Evolutionary conservation across 2,329 filamentous ascomycete species (phyloP).

Genomic region (Trichoderma hamatum): DNA sequence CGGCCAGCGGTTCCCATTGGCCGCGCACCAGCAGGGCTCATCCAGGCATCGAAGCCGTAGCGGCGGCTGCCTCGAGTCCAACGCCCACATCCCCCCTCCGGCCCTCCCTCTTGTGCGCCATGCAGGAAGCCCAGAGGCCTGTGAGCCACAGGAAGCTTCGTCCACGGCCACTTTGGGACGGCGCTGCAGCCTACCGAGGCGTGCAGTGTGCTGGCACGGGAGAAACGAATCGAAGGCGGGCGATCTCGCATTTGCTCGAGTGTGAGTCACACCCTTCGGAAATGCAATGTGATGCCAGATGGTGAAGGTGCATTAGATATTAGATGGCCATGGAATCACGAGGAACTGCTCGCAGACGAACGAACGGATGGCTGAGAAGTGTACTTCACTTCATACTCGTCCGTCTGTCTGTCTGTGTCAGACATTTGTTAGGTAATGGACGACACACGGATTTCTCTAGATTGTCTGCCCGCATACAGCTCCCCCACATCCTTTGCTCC

Average conservation of each 20-base stretch:
- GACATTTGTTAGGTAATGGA: not conserved
- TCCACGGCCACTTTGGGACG: conserved; percentile 14
- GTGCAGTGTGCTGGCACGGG: conserved; percentile 14
- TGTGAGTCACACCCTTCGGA: conserved; percentile 23
- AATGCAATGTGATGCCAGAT: not conserved
- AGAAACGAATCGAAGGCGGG: conserved; percentile 24
- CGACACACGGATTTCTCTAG: not conserved
- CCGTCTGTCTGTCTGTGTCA: not conserved
- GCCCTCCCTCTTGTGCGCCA: conserved; percentile 15
- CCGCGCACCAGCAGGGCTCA: conserved; percentile 26
- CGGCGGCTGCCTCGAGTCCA: conserved; percentile 17
- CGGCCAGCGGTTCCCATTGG: conserved; percentile 25
- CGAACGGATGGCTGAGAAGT: not conserved
- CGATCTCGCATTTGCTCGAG: not conserved
- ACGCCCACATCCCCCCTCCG: not conserved
- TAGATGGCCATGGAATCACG: not conserved
- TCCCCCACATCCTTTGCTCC: not conserved
- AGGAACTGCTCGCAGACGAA: not conserved
- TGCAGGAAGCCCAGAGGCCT: conserved; percentile 4
- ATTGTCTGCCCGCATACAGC: not conserved
- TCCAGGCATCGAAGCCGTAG: conserved; percentile 26
- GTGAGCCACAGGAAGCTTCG: conserved; percentile 5
- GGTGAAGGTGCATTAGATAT: not conserved
- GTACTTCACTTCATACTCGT: not conserved
- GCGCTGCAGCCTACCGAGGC: conserved; percentile 26